These are phyloP conservation scores for Phylloporus arenicola DNA, from an alignment of 768 basidiomycete species.

Conservation along the genomic window DNA sequence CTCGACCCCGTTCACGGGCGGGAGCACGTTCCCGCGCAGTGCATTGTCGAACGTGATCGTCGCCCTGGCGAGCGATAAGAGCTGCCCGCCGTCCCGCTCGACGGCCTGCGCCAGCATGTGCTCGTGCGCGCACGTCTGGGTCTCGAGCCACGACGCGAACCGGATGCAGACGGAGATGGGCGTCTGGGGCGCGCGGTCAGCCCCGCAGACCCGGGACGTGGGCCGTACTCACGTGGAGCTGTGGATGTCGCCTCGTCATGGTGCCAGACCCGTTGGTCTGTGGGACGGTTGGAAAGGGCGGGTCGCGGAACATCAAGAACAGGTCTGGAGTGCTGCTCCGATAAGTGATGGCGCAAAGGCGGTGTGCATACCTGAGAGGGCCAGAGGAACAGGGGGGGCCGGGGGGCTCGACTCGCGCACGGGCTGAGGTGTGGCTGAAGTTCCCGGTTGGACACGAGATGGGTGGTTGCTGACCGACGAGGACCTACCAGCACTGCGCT, in stretches of 20 bases:
- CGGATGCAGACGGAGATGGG: slow-evolving; percentile 10
- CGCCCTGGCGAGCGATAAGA: slow-evolving; percentile 17
- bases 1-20: background rate
- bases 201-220: too few species aligned
- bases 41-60: slow-evolving; percentile 16
- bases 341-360: background rate
- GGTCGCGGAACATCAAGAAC: too few species aligned
- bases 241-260: background rate
- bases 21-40: slow-evolving; percentile 5
- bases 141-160: slow-evolving; percentile 18
- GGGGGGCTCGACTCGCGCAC: background rate
- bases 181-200: background rate
- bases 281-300: too few species aligned
- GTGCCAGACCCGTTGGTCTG: background rate
- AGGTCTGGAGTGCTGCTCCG: background rate
- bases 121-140: background rate
- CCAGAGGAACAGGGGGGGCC: background rate
- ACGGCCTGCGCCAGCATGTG: slow-evolving; percentile 10
- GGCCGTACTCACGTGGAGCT: slow-evolving; percentile 9
- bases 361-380: slow-evolving; percentile 8
- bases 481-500: too few species aligned
- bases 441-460: background rate
- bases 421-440: background rate
- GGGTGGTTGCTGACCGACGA: too few species aligned
- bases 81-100: slow-evolving; percentile 17